Evolutionary conservation across 441 rosid species (phyloP).

Genomic region (Jatropha multifida): DNA sequence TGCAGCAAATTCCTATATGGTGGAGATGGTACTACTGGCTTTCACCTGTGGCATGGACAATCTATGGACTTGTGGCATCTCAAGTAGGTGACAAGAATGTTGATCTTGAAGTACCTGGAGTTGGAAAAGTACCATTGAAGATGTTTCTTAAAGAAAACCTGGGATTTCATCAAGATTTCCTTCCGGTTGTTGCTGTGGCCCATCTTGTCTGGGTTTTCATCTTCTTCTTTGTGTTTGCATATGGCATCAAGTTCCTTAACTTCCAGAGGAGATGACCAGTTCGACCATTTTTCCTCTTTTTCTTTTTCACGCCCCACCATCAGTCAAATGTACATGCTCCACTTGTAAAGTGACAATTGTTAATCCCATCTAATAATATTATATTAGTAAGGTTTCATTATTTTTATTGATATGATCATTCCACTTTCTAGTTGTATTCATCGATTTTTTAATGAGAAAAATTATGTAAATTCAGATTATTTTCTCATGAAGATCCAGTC

Average conservation of each 20-base stretch:
- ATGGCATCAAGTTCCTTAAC: constrained; percentile 70
- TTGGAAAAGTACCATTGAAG: constrained; percentile 27
- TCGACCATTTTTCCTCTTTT: neutral
- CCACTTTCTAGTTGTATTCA: too few species aligned
- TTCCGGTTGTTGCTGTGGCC: constrained; percentile 57
- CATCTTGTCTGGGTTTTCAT: constrained; percentile 59
- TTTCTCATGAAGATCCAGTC: too few species aligned
- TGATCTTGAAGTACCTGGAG: constrained; percentile 42
- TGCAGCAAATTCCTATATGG: constrained; percentile 80
- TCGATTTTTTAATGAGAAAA: too few species aligned
- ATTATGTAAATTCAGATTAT: too few species aligned
- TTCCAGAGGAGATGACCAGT: constrained; percentile 62
- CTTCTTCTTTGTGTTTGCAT: constrained; percentile 63
- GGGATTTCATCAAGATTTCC: constrained; percentile 63
- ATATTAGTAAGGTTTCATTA: too few species aligned
- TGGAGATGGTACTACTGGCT: constrained; percentile 98
- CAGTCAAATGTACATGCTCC: too few species aligned
- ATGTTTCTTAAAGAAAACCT: constrained; percentile 43
- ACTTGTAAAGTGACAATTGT: too few species aligned
- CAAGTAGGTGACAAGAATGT: constrained; percentile 63
- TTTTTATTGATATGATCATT: too few species aligned
- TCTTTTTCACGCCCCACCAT: too few species aligned
- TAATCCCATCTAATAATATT: too few species aligned
- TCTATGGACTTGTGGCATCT: constrained; percentile 73
- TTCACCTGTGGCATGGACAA: constrained; percentile 82